A percentile compares a stretch with the other conserved stretches of the same genome.
Conservation (phyloP, 306 rosid genomes). For the Quillaja saponaria region DNA sequence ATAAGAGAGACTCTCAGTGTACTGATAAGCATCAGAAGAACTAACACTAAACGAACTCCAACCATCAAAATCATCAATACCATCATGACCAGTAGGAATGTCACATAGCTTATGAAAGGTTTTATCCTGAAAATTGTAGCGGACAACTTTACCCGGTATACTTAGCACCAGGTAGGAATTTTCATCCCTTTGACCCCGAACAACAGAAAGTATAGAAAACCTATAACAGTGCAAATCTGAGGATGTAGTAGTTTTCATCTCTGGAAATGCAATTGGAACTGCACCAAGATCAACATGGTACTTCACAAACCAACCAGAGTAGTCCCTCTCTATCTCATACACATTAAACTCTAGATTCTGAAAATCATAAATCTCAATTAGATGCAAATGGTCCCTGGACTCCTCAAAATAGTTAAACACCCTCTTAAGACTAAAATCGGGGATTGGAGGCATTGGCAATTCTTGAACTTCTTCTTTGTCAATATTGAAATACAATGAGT, state of each 20-base stretch:
- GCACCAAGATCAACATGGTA: conserved; percentile 28
- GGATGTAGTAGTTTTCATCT: conserved; percentile 5
- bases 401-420: conserved; percentile 26
- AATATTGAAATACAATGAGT: conserved; percentile 21
- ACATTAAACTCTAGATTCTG: conserved; percentile 30
- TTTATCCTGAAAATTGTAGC: background rate
- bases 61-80: background rate
- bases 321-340: conserved; percentile 29
- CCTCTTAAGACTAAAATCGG: background rate
- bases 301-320: conserved; percentile 38
- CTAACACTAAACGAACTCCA: background rate
- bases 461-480: background rate
- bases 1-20: background rate
- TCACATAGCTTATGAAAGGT: background rate
- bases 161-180: background rate
- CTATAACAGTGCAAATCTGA: background rate
- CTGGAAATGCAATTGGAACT: conserved; percentile 6
- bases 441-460: conserved; percentile 28
- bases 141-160: background rate
- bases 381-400: conserved; percentile 36
- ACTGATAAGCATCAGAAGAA: background rate
- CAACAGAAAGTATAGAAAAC: background rate
- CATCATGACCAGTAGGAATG: background rate
- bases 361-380: conserved; percentile 26
- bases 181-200: background rate